Conservation (phyloP, 2,329 filamentous ascomycete genomes). For the Colletotrichum higginsianum region DNA sequence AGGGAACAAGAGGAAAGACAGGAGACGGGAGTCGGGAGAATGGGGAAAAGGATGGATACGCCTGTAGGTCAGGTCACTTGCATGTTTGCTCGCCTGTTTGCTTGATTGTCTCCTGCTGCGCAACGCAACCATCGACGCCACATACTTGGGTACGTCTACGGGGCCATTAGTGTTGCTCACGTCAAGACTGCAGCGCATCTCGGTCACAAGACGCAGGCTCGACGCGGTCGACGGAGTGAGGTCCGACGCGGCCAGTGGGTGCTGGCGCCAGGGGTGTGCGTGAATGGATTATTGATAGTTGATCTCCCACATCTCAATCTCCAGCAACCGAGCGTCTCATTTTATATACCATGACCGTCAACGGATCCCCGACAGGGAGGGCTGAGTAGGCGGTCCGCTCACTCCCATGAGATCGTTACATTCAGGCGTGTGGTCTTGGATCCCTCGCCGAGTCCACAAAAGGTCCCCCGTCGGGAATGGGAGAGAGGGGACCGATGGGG, state of each 20-base stretch:
- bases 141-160: neutral
- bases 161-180: neutral
- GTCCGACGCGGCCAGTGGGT: neutral
- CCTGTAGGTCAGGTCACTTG: neutral
- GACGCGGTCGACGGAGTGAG: neutral
- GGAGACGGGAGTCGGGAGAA: neutral
- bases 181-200: slow-evolving; percentile 7
- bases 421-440: neutral
- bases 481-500: no score
- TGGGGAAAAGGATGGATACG: neutral
- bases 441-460: no score
- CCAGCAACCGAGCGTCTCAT: neutral
- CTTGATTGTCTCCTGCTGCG: neutral
- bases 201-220: slow-evolving; percentile 4
- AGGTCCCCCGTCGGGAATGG: no score
- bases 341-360: neutral
- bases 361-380: neutral
- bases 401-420: no score
- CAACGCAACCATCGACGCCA: no score
- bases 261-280: neutral
- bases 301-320: neutral
- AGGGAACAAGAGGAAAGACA: neutral
- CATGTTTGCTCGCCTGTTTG: slow-evolving; percentile 2
- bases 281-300: no score
- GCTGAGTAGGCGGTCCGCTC: neutral